Evolutionary conservation across 768 basidiomycete genomes (phyloP), one percentile per base, ranked within the genome.

Genomic region (Boletus edulis): DNA sequence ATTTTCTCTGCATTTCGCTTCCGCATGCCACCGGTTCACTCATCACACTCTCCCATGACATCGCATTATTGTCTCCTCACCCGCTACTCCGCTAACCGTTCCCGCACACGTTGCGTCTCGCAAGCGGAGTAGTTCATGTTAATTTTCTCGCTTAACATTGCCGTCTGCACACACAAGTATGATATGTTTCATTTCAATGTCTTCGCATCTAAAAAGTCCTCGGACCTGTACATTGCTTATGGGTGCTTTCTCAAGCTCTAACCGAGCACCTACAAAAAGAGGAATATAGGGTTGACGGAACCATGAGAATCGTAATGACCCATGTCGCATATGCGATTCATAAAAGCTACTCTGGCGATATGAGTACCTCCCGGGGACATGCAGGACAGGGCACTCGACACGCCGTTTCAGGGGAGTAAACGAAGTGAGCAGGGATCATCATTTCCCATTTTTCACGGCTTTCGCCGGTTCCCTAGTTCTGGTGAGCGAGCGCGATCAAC

Each of bases 21-120:
- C 60, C 49, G 55, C 68, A 70, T 72, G 68, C 55, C 54, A 35
- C 17, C 20, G 32, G 35, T 57, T 51, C 57, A 58, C 52, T 42
- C 57, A 57, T 57, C 51, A 39, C 62, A 52, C 52, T 50, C 42
- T 51, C 38, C 24, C 56, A 60, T 61, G 55, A 57, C 53, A 55
- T 60, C 51, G 58, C 66, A 68, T 59, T 45, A 40, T 57, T 52
- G 38, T 29, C 32, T 52, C 58, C 54, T 40, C 42, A 47, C 44
- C 32, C 41, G 22, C 49, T 40, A 32, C 47, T 58, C 51, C 53
- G 44, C 51, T 54, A 39, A 50, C 55, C 22, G 40, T 55, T 46
- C 27, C 39, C 45, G 65, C 59, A 57, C 63, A 56, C 43, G n/a
- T 52, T 54, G 43, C 55, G 53, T 47, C 55, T 49, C 42, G 39